Base-by-base conservation (phyloP, 805 yeast genomes). In the Lipomyces yamanashiensis region DNA sequence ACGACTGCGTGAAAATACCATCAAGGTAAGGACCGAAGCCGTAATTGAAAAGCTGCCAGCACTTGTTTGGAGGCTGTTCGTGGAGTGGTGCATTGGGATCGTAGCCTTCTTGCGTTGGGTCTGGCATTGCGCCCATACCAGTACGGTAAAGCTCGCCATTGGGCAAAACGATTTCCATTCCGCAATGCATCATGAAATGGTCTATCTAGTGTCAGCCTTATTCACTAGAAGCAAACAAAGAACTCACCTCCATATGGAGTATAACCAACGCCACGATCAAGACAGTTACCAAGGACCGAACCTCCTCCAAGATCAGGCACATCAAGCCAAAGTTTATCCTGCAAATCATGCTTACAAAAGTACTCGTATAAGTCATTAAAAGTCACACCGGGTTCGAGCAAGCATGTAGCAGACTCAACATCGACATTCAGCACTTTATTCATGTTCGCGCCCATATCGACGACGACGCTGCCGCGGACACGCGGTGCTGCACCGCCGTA, bases 401-500 rank as follows among this genome's bases (percentile, higher is more conserved):
- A 53, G 15, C 52, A 45, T 9, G 40, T 43, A 4, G 53, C 52
- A 9, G 45, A 17, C 9, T 47, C 52, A 8, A 4, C 59, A 53
- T 47, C 51, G 10, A 55, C 53, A 15, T 47, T 45, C 12, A 55
- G 45, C 12, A 55, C 53, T 23, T 55, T 45, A 33, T 55, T 34
- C 59, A 55, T 55, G 34, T 47, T 45, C 36, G 21, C 19, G n/a
- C 59, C 59, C 51, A 45, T 45, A 21, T 55, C 59, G 17, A 55
- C 23, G 47, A 55, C 59, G 23, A 55, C 45, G 47, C 47, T 36
- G 15, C 59, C 59, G 19, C 59, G 59, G 37, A 55, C 59, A 2
- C 59, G 52, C n/a, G 59, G 59, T 19, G 59, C 59, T 5, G 59
- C 59, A 21, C 59, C 59, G 36, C 59, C 59, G 53, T 55, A 55